Conservation (phyloP, 768 basidiomycete genomes). For the Paxillus involutus region DNA sequence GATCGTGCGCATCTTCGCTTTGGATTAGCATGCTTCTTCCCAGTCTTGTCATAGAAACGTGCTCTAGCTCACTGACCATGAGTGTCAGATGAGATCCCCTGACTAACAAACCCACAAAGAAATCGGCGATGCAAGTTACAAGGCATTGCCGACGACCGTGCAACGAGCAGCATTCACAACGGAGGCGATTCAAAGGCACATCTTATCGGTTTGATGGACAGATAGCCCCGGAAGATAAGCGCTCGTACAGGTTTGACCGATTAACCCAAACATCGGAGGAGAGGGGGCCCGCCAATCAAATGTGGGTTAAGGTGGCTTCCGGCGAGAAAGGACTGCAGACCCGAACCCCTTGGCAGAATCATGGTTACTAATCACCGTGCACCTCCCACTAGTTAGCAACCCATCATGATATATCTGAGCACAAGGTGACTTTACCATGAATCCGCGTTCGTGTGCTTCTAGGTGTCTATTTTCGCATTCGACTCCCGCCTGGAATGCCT, state of each 20-base stretch:
- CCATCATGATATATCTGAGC: too few relatives aligned
- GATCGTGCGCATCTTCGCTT: conserved; percentile 2
- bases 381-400: too few relatives aligned
- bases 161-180: neutral
- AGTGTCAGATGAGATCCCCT: neutral
- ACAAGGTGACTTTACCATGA: too few relatives aligned
- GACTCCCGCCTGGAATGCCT: too few relatives aligned
- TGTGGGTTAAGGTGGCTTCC: neutral
- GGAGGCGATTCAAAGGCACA: neutral
- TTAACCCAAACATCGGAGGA: neutral
- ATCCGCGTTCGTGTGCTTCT: too few relatives aligned
- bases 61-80: neutral
- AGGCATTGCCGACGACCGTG: too few relatives aligned
- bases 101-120: neutral
- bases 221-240: neutral
- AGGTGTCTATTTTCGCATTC: too few relatives aligned
- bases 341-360: too few relatives aligned
- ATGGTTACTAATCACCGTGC: too few relatives aligned
- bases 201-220: neutral
- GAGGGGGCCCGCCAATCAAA: neutral
- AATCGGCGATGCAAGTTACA: neutral
- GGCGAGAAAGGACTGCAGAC: neutral
- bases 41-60: conserved; percentile 2
- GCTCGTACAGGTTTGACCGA: neutral
- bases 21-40: conserved; percentile 9